Conservation (phyloP, 371 early-diverging fungal species). For the Mortierella polycephala region DNA sequence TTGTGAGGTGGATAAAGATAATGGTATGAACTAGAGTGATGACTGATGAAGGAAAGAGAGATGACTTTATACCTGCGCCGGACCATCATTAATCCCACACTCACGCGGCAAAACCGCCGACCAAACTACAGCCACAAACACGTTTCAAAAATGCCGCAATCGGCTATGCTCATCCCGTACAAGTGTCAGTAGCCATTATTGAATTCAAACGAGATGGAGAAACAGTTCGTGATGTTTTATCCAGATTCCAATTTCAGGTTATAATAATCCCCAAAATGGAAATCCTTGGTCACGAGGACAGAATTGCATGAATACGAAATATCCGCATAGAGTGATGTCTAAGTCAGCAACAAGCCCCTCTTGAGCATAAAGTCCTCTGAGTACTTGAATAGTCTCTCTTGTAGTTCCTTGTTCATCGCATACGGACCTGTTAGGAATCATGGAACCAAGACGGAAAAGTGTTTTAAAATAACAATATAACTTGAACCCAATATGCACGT, state of each 20-base stretch:
- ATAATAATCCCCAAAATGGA: neutral
- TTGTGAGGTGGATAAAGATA: too few relatives aligned
- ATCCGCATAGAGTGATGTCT: neutral
- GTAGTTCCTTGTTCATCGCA: conserved; percentile 45
- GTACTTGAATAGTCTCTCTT: conserved; percentile 43
- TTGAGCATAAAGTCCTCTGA: conserved; percentile 46
- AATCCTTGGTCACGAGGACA: neutral
- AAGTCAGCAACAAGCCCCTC: conserved; percentile 17
- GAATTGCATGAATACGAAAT: neutral
- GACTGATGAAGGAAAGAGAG: too few relatives aligned
- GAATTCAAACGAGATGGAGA: neutral
- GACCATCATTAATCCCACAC: too few relatives aligned
- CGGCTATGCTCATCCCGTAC: too few relatives aligned
- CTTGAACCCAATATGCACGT: neutral
- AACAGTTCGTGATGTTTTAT: neutral
- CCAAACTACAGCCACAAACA: too few relatives aligned
- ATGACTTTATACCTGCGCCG: too few relatives aligned
- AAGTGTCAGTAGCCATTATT: too few relatives aligned
- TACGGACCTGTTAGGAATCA: conserved; percentile 22
- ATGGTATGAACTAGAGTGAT: too few relatives aligned
- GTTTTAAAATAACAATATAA: neutral
- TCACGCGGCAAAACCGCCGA: too few relatives aligned
- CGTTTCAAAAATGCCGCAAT: too few relatives aligned
- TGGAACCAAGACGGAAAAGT: neutral
- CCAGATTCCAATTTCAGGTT: neutral